Evolutionary conservation across 768 basidiomycete genomes (phyloP), one percentile per base, ranked within the genome.

Genomic region (Piloderma croceum): DNA sequence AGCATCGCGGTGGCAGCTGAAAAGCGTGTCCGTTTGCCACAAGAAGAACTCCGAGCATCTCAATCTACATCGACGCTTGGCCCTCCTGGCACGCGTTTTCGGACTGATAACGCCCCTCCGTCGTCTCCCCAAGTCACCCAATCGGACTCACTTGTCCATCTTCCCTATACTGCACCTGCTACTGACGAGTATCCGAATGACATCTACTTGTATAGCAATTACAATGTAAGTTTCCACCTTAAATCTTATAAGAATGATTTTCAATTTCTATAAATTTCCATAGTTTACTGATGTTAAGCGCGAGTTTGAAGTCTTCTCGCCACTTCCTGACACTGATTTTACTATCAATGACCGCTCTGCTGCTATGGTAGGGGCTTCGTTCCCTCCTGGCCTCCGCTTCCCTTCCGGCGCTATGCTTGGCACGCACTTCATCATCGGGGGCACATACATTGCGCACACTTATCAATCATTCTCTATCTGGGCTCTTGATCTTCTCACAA

Each of bases 381-480:
- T 90, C 50, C 94, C 94, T 17, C 94, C 96, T 0, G 94, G 94
- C 10, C 77, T 98, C 32, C 84, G 94, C 7, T 99, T 99, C 67
- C 94, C 94, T 5, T 88, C 91, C 0, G 94, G 93, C 15, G 90
- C 90, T 23, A 81, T 97, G 45, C 68, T 96, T 6, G 96, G 93
- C 22, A 81, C 80, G 23, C 81, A 91, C 59, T 77, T 99, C 57
- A 85, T 99, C 60, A 83, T 98, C 38, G 91, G 90, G 7, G 94
- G 94, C 22, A 94, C 91, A 15, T 96, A 96, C 57, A 83, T 99
- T 43, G 90, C 93, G 1, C 88, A 92, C 54, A 83, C 85, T 31
- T 89, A 88, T 51, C 92, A 94, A 54, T 90, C 89, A 20, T 99
- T 92, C 61, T 92, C 91, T 7, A 86, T 98, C 43, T 99, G 93